phyloP scores from a whole-genome alignment of 2,329 filamentous ascomycete genomes.

The Calonectria pauciramosa region DNA sequence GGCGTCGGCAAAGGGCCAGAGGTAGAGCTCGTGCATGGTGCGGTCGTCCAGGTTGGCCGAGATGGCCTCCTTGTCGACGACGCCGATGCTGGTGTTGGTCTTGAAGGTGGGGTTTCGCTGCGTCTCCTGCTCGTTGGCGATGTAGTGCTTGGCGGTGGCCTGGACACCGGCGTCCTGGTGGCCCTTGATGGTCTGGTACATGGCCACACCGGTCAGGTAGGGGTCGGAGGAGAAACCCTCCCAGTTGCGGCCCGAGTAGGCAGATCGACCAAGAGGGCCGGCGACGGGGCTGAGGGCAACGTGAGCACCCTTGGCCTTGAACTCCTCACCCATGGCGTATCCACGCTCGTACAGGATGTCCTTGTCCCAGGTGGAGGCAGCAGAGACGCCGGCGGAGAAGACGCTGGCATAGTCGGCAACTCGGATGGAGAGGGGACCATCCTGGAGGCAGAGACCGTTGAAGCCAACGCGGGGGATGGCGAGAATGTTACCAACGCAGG shows the following conservation, averaged over 20 bases:
- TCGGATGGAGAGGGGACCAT: conserved; percentile 51
- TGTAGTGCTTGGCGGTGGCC: conserved; percentile 56
- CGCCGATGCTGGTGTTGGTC: conserved; percentile 42
- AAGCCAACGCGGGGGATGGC: conserved; percentile 58
- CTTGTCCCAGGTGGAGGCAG: conserved; percentile 76
- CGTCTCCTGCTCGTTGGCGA: conserved; percentile 54
- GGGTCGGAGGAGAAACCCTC: conserved; percentile 75
- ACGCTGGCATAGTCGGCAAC: conserved; percentile 60
- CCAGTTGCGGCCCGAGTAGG: conserved; percentile 74
- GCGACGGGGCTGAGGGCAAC: conserved; percentile 67
- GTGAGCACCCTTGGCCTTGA: conserved; percentile 80
- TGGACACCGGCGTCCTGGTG: conserved; percentile 54
- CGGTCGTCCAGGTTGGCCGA: conserved; percentile 68
- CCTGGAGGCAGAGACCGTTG: conserved; percentile 57
- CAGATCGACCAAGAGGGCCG: conserved; percentile 59
- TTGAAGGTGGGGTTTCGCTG: conserved; percentile 47
- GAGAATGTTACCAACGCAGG: conserved; percentile 53
- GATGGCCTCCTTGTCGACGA: conserved; percentile 47
- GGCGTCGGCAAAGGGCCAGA: conserved; percentile 53
- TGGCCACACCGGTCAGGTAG: conserved; percentile 71
- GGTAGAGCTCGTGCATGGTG: conserved; percentile 67
- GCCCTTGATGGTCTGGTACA: conserved; percentile 52
- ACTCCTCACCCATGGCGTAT: conserved; percentile 67
- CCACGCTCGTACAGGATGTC: conserved; percentile 76
- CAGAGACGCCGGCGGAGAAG: conserved; percentile 72